These are phyloP conservation scores for Lumnitzera racemosa DNA, from an alignment of 345 rosid genomes.

Conservation along the genomic window DNA sequence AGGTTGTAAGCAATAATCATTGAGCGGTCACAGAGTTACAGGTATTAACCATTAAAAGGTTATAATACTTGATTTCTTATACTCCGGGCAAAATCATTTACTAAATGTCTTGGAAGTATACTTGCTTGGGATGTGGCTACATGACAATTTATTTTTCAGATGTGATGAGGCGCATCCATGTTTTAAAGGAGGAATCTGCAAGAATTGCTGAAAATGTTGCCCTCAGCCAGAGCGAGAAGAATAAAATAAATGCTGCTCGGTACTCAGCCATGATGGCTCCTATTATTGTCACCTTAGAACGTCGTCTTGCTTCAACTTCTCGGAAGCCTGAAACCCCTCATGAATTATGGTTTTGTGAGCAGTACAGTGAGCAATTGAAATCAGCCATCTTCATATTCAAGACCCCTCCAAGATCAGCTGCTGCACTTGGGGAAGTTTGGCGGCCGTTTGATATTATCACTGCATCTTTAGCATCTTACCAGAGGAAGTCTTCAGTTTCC, in stretches of 20 bases:
- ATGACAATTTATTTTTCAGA: slow-evolving; percentile 34
- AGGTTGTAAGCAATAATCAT: no score
- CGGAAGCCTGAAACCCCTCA: slow-evolving; percentile 88
- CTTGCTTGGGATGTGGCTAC: background rate
- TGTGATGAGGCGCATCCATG: slow-evolving; percentile 76
- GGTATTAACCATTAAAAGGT: no score
- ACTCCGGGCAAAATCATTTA: no score
- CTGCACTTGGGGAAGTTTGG: slow-evolving; percentile 80
- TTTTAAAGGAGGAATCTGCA: slow-evolving; percentile 83
- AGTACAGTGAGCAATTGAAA: slow-evolving; percentile 56
- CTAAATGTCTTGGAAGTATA: no score
- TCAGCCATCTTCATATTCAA: slow-evolving; percentile 64
- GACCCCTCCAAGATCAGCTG: slow-evolving; percentile 65
- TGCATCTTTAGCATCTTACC: slow-evolving; percentile 75
- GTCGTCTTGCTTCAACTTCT: slow-evolving; percentile 85
- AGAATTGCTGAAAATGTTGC: slow-evolving; percentile 83
- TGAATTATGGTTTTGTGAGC: slow-evolving; percentile 74
- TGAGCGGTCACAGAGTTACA: no score
- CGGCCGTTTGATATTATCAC: slow-evolving; percentile 77
- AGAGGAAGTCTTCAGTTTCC: slow-evolving; percentile 68
- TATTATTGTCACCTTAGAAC: slow-evolving; percentile 74
- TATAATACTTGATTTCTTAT: no score
- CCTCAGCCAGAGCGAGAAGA: slow-evolving; percentile 78
- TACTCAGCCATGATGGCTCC: slow-evolving; percentile 99
- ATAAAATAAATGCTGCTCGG: slow-evolving; percentile 76